Evolutionary conservation across 495 filamentous ascomycete species (phyloP).

Genomic region (Clohesyomyces aquaticus): DNA sequence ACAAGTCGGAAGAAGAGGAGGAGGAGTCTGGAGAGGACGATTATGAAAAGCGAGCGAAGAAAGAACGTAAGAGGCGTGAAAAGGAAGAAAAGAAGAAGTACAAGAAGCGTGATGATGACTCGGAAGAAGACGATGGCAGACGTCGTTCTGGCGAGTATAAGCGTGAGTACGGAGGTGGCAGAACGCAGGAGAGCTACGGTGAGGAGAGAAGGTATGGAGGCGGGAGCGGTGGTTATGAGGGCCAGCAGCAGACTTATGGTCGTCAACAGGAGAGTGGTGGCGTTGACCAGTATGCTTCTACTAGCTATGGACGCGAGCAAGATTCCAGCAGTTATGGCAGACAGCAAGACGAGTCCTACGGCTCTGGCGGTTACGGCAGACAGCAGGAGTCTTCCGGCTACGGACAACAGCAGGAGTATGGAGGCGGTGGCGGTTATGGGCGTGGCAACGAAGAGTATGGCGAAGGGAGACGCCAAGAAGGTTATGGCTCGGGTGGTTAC

Average conservation of each 20-base stretch:
- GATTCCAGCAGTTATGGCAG: slow-evolving; percentile 3
- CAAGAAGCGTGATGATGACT: slow-evolving; percentile 28
- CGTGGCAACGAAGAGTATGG: neutral
- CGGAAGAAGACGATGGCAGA: no score
- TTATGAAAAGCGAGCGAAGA: slow-evolving; percentile 33
- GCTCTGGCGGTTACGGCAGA: neutral
- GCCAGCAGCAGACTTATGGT: slow-evolving; percentile 9
- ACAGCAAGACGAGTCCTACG: neutral
- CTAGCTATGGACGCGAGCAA: slow-evolving; percentile 7
- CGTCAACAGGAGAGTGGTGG: slow-evolving; percentile 11
- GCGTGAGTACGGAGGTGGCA: slow-evolving; percentile 22
- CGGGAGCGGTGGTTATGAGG: slow-evolving; percentile 15
- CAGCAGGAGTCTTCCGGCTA: slow-evolving; percentile 9
- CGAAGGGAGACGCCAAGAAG: slow-evolving; percentile 5
- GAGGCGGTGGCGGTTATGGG: slow-evolving; percentile 3
- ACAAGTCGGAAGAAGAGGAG: slow-evolving; percentile 36
- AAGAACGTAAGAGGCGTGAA: slow-evolving; percentile 36
- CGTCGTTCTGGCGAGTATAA: slow-evolving; percentile 24
- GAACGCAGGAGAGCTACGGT: slow-evolving; percentile 1
- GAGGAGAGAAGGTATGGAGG: slow-evolving; percentile 18
- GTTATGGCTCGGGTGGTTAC: slow-evolving; percentile 6
- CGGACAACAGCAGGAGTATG: slow-evolving; percentile 14
- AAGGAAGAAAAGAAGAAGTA: slow-evolving; percentile 40
- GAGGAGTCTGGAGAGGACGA: slow-evolving; percentile 29
- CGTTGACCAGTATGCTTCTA: slow-evolving; percentile 1